Conservation (phyloP, 2,329 filamentous ascomycete species). For the Trematosphaeria pertusa region DNA sequence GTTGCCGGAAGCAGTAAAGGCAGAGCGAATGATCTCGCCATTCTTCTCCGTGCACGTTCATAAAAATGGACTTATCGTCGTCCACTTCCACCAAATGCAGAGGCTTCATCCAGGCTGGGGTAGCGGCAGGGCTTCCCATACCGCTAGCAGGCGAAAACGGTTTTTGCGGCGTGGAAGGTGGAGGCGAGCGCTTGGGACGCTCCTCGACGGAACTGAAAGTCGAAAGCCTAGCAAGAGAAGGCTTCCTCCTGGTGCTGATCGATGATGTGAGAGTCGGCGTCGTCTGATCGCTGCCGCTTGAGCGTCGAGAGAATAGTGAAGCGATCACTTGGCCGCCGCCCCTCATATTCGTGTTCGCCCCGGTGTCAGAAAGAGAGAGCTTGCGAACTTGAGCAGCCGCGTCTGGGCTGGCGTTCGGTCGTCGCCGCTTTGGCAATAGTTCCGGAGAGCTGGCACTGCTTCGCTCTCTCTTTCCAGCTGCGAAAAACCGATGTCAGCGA, state of each 20-base stretch:
- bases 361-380: background rate
- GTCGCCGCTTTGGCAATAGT: constrained; percentile 18
- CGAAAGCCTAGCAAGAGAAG: constrained; percentile 12
- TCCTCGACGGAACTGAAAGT: constrained; percentile 19
- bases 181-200: constrained; percentile 4
- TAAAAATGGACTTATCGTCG: constrained; percentile 33
- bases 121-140: constrained; percentile 14
- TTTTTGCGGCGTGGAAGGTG: constrained; percentile 3
- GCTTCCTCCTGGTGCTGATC: background rate
- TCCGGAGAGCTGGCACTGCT: constrained; percentile 7
- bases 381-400: background rate
- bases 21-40: constrained; percentile 31
- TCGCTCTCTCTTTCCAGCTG: constrained; percentile 21
- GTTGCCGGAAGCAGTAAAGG: constrained; percentile 33
- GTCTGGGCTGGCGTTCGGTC: constrained; percentile 11
- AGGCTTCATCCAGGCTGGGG: constrained; percentile 31
- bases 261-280: too few relatives aligned
- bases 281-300: too few relatives aligned
- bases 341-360: constrained; percentile 11
- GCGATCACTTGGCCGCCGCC: constrained; percentile 1
- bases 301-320: too few relatives aligned
- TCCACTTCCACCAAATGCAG: constrained; percentile 41
- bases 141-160: constrained; percentile 6
- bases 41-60: constrained; percentile 31
- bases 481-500: constrained; percentile 1